A percentile compares a stretch with the other conserved stretches of the same genome.
Conservation (phyloP, 306 rosid species). For the Inga laurina region DNA sequence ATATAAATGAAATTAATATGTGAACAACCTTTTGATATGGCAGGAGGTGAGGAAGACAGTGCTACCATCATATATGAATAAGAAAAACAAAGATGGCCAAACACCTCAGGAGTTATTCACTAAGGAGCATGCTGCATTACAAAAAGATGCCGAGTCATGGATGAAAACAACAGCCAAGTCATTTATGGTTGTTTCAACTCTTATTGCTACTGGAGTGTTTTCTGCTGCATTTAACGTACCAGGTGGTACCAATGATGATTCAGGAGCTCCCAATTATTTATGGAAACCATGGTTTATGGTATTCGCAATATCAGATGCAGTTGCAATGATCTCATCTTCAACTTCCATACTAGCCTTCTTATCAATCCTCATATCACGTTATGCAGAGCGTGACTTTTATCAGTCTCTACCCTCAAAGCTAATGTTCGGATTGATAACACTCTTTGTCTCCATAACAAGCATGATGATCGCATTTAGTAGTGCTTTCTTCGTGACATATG, state of each 20-base stretch:
- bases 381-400: conserved; percentile 44
- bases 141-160: conserved; percentile 43
- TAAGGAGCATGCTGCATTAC: conserved; percentile 24
- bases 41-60: conserved; percentile 53
- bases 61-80: conserved; percentile 9
- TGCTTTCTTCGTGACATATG: background rate
- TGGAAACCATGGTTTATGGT: background rate
- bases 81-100: background rate
- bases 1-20: no score
- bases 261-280: conserved; percentile 28
- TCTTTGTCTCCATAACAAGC: conserved; percentile 41
- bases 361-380: conserved; percentile 52
- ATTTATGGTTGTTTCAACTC: conserved; percentile 39
- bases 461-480: background rate
- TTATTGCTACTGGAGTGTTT: conserved; percentile 44
- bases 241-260: conserved; percentile 19
- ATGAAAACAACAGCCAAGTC: conserved; percentile 44
- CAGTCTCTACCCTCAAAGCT: conserved; percentile 48
- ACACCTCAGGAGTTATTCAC: conserved; percentile 46
- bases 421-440: conserved; percentile 4
- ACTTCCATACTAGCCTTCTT: conserved; percentile 47
- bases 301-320: conserved; percentile 47
- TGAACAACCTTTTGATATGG: background rate
- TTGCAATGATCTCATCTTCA: conserved; percentile 50
- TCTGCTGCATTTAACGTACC: conserved; percentile 42